Conservation (phyloP, 2,329 filamentous ascomycete genomes). For the Emydomyces testavorans region DNA sequence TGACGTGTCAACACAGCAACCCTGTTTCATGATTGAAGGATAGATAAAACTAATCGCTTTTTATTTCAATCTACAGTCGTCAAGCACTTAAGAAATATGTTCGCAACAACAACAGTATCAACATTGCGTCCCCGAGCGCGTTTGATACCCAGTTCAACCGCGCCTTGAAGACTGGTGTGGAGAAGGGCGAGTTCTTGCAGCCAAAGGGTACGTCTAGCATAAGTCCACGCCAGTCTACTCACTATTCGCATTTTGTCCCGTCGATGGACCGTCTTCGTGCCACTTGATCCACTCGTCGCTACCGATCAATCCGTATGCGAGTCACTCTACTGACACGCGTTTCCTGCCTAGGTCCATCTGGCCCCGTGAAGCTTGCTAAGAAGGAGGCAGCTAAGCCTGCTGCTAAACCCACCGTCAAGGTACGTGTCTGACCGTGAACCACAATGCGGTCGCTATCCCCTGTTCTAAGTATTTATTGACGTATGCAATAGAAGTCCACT, state of each 20-base stretch:
- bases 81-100: conserved; percentile 67
- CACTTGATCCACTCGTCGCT: background rate
- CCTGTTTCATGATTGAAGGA: conserved; percentile 4
- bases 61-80: conserved; percentile 40
- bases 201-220: conserved; percentile 62
- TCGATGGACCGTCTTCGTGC: background rate
- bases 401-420: conserved; percentile 30
- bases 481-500: conserved; percentile 10
- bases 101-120: conserved; percentile 54
- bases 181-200: conserved; percentile 76
- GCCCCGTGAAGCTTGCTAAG: conserved; percentile 85
- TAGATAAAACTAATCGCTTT: conserved; percentile 1
- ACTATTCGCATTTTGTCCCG: background rate
- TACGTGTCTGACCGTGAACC: background rate
- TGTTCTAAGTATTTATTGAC: background rate
- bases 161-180: conserved; percentile 68
- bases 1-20: conserved; percentile 10
- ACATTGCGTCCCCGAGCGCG: conserved; percentile 41
- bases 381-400: conserved; percentile 45
- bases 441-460: background rate
- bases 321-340: conserved; percentile 23
- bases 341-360: conserved; percentile 55
- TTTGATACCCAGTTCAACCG: conserved; percentile 76
- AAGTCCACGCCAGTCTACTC: background rate
- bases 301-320: conserved; percentile 4